Evolutionary conservation across 805 yeast genomes (phyloP).

Genomic region (Candida oleophila): DNA sequence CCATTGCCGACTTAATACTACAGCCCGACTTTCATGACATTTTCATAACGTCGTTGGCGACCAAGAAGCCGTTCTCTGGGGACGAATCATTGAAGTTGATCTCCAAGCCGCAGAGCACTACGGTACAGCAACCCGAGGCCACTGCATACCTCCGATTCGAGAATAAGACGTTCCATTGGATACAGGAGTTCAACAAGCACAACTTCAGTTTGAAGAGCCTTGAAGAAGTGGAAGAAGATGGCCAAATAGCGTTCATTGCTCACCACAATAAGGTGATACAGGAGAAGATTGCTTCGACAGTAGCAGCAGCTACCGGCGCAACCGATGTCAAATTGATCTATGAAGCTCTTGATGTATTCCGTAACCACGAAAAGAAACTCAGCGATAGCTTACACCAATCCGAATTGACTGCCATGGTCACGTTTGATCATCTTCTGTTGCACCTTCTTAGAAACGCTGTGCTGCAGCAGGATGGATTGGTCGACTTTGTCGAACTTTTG

Average conservation of each 20-base stretch:
- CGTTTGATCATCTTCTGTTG: slow-evolving; percentile 3
- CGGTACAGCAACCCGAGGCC: background rate
- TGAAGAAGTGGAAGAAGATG: slow-evolving; percentile 12
- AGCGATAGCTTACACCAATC: slow-evolving; percentile 12
- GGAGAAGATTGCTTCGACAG: background rate
- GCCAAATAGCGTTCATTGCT: slow-evolving; percentile 11
- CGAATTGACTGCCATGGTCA: slow-evolving; percentile 10
- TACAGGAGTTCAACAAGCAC: slow-evolving; percentile 23
- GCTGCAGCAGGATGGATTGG: background rate
- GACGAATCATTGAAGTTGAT: slow-evolving; percentile 21
- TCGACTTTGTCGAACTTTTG: background rate
- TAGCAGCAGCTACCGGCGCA: slow-evolving; percentile 6
- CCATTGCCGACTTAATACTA: slow-evolving; percentile 32
- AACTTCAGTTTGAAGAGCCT: slow-evolving; percentile 5
- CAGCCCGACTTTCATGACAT: slow-evolving; percentile 28
- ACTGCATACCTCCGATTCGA: slow-evolving; percentile 25
- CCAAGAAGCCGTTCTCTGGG: slow-evolving; percentile 28
- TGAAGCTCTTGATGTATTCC: slow-evolving; percentile 11
- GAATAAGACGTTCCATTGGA: slow-evolving; percentile 28
- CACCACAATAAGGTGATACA: slow-evolving; percentile 9
- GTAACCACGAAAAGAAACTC: slow-evolving; percentile 13
- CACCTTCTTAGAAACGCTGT: background rate
- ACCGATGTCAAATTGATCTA: slow-evolving; percentile 12
- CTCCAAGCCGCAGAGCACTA: slow-evolving; percentile 11
- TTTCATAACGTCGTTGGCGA: slow-evolving; percentile 27